Evolutionary conservation across 768 basidiomycete species (phyloP).

Genomic region (Tremella yokohamensis): DNA sequence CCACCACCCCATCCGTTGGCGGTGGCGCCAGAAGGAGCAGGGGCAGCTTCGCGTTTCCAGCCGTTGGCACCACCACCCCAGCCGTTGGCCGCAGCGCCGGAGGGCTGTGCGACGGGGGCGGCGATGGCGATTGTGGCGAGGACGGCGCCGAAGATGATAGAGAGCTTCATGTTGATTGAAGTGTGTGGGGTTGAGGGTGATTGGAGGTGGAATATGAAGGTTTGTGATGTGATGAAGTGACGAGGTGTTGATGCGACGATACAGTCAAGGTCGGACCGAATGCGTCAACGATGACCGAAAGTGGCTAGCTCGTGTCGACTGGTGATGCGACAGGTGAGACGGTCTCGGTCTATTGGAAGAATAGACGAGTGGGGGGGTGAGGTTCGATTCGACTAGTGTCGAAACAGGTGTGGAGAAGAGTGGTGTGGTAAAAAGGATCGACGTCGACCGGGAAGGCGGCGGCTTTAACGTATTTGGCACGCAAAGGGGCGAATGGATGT

Average conservation of each 20-base stretch:
- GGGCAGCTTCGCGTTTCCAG: constrained; percentile 18
- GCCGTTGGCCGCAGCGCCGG: constrained; percentile 5
- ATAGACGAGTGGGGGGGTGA: too few relatives aligned
- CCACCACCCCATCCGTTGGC: not conserved
- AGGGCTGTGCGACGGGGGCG: not conserved
- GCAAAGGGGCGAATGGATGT: too few relatives aligned
- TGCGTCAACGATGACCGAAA: not conserved
- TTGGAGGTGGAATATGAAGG: not conserved
- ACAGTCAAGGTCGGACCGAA: not conserved
- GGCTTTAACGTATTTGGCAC: too few relatives aligned
- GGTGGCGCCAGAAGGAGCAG: constrained; percentile 3
- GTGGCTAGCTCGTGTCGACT: not conserved
- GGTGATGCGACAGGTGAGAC: constrained; percentile 3
- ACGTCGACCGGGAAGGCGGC: too few relatives aligned
- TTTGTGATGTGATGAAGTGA: not conserved
- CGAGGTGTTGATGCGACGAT: not conserved
- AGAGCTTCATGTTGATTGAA: constrained; percentile 2
- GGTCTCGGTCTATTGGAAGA: not conserved
- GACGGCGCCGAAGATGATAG: not conserved
- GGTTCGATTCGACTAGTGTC: too few relatives aligned
- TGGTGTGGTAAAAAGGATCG: too few relatives aligned
- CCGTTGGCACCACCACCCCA: constrained; percentile 11
- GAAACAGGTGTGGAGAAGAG: too few relatives aligned
- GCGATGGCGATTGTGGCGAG: constrained; percentile 1
- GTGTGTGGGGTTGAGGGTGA: not conserved